Percentiles rank a stretch among this genome's conserved stretches.
These are phyloP conservation scores for Chamaecyparis obtusa DNA, from an alignment of 75 land plant genomes.

Conservation along the genomic window DNA sequence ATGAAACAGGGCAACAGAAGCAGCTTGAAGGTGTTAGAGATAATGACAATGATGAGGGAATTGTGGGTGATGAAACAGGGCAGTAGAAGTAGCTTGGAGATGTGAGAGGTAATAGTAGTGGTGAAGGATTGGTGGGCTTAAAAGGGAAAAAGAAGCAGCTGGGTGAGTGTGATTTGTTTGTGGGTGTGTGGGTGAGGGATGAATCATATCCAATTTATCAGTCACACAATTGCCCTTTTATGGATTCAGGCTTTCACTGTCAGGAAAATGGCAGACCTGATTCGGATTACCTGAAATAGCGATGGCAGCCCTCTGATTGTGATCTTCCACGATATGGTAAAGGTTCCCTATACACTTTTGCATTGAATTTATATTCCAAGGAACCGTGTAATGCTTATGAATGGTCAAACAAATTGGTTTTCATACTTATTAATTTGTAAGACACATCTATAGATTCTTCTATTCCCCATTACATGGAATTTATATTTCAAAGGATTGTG, in stretches of 20 bases:
- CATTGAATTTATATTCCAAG: not conserved
- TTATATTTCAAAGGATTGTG: not conserved
- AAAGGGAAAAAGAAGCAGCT: not conserved
- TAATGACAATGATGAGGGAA: not conserved
- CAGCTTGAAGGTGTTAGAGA: not conserved
- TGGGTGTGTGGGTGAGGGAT: conserved; percentile 74
- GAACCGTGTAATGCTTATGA: conserved; percentile 18
- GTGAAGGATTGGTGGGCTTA: not conserved
- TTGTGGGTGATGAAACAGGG: not conserved
- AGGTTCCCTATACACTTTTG: not conserved
- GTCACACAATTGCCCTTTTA: conserved; percentile 49
- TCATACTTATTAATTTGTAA: no score
- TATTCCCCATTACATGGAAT: not conserved
- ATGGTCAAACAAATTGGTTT: no score
- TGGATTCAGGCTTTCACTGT: conserved; percentile 61
- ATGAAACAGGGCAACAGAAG: not conserved
- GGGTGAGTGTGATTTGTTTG: conserved; percentile 45
- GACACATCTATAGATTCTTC: conserved; percentile 25
- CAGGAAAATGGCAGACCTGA: conserved; percentile 66
- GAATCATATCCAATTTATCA: conserved; percentile 61
- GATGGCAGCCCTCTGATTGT: conserved; percentile 59
- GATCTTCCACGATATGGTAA: conserved; percentile 52
- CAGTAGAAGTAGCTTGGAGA: not conserved
- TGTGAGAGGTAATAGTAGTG: not conserved
- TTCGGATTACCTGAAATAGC: conserved; percentile 46